Evolutionary conservation across 176 grass and related monocot species (phyloP).

Genomic region (Aechmea fasciata): DNA sequence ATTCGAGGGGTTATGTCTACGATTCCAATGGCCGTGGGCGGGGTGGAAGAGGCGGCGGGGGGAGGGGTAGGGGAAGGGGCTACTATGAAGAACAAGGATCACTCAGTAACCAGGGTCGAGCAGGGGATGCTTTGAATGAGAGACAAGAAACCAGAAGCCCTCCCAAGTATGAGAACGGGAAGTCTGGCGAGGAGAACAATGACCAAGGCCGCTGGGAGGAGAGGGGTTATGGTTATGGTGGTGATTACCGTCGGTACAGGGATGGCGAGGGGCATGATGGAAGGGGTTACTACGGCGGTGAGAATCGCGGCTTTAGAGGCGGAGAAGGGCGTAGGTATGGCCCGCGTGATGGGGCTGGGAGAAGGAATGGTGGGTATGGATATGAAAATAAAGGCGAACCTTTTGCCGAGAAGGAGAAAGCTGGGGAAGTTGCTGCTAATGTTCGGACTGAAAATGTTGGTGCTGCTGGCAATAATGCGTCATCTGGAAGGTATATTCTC

Average conservation of each 20-base stretch:
- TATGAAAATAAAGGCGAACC: background rate
- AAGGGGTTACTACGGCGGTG: background rate
- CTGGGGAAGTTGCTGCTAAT: background rate
- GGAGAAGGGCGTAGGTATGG: conserved; percentile 2
- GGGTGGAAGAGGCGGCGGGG: background rate
- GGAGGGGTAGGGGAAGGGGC: background rate
- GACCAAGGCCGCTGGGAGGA: too few relatives aligned
- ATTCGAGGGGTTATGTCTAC: background rate
- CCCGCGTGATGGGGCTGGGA: background rate
- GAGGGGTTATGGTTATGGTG: background rate
- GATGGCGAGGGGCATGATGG: background rate
- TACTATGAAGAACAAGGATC: background rate
- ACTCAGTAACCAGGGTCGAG: background rate
- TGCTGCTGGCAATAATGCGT: too few relatives aligned
- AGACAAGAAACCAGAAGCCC: background rate
- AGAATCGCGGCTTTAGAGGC: background rate
- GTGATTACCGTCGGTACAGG: background rate
- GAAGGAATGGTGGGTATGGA: background rate
- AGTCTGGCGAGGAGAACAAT: background rate
- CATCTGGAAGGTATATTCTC: background rate
- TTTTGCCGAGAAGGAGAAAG: background rate
- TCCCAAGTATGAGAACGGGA: background rate
- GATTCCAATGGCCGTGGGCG: background rate
- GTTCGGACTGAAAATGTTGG: background rate
- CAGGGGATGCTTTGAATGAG: background rate